Evolutionary conservation across 192 early-diverging fungal species (phyloP), one percentile per base, ranked within the genome.

Genomic region (Rhizophlyctis rosea): DNA sequence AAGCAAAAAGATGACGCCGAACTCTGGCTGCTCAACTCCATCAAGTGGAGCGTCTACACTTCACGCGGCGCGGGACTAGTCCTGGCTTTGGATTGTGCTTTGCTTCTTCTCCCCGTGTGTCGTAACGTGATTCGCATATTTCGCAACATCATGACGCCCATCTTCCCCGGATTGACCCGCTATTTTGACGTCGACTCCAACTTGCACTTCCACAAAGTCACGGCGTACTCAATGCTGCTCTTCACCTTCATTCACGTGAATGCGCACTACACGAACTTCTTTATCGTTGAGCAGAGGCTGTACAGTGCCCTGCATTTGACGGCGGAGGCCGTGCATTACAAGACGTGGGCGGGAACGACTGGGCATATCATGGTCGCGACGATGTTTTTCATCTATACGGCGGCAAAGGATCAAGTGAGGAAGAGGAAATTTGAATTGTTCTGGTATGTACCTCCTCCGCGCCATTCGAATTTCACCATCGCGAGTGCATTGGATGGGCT

Each of bases 161-260:
- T 87, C 7, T 76, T 81, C 3, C 75, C 74, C 33, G 81, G 81
- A 2, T 77, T 86, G n/a, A 78, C 79, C 50, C 59, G 69, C 3
- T 74, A 86, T 39, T 73, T 91, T 16, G 79, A 83, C 14, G 78
- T 91, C 48, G 88, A 91, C 64, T 77, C 88, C 69, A 84, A 86
- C 72, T 76, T 90, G 27, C 81, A 84, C 51, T 87, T 89, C 24
- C 90, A 91, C 74, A 89, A 88, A 73, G 79, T 83, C 23, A 80
- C 82, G 23, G 82, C 83, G 3, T 88, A 83, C 69, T 79, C 83
- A n/a, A 72, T 88, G 67, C 54, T 86, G 24, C 78, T 88, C 49
- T 87, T 81, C 54, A 72, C 81, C 0, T 63, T 84, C 5, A 61
- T 88, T 1, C 90, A 91, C 66, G 70, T 27, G 2, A 61, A 75